Percentiles rank a stretch among this genome's conserved stretches.
phyloP scores from a whole-genome alignment of 1,284 basidiomycete species.

The Trichosporon faecale region DNA sequence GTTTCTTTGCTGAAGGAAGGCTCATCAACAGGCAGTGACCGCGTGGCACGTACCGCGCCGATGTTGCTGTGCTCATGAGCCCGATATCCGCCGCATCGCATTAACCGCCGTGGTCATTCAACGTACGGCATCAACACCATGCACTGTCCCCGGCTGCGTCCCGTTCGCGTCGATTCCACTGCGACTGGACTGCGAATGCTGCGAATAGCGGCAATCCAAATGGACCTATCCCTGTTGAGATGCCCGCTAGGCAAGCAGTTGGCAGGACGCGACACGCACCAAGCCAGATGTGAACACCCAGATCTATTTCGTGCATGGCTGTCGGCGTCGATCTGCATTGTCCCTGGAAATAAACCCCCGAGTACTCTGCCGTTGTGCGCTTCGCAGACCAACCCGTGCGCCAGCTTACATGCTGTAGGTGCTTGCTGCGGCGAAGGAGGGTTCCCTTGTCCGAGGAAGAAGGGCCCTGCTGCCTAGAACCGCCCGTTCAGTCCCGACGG shows the following conservation, averaged over 20 bases:
- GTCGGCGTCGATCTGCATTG: background rate
- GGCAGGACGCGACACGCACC: background rate
- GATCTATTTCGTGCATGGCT: background rate
- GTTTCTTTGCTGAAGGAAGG: background rate
- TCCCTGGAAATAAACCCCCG: background rate
- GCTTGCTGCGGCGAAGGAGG: background rate
- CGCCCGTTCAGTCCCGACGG: background rate
- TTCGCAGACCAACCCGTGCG: background rate
- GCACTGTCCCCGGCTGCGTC: background rate
- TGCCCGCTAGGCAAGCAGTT: background rate
- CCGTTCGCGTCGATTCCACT: background rate
- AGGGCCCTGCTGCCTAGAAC: too few relatives aligned
- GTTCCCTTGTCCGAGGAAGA: too few relatives aligned
- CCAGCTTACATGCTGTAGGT: background rate
- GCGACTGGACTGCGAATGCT: background rate
- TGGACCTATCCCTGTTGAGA: background rate
- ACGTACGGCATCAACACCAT: background rate
- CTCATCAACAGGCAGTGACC: background rate
- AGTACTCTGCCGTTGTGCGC: background rate
- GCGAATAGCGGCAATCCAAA: background rate
- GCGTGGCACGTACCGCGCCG: background rate
- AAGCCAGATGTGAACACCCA: background rate
- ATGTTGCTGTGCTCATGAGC: background rate
- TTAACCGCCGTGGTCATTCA: background rate
- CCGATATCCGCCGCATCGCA: background rate